Evolutionary conservation across 1,284 basidiomycete genomes (phyloP), one percentile per base, ranked within the genome.

Genomic region (Microbotryum intermedium): DNA sequence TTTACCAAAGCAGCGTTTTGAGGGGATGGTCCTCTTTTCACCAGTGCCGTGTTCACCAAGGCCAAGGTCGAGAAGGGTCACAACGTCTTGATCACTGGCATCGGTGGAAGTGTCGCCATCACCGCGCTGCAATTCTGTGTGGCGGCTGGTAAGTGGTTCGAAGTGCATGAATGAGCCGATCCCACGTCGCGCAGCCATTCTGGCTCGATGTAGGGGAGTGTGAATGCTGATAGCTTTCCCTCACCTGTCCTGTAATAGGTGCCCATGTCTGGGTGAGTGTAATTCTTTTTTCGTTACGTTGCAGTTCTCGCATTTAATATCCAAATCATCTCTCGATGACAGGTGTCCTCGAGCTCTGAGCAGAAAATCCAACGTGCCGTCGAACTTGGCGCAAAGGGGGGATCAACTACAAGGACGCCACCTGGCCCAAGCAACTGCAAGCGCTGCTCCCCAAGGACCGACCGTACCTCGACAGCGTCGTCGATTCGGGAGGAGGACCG

Each of bases 401-500:
- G 0, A 83, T 85, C 6, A 82, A 80, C 68, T 92, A 92, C 74
- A 85, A 81, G 71, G 79, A 83, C 55, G 74, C 78, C 53, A 75
- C 82, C 30, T 91, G 88, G 88, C 78, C 85, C 0, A 70, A 69
- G 11, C 77, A 82, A 55, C 79, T 91, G 5, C 78, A 69, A 0
- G 71, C 73, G 8, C 70, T 84, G 13, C 74, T 90, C 21, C 76
- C 78, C 29, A 72, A 76, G 52, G 71, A 79, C 13, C 71, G 73
- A 16, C 72, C 74, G 0, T 72, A 75, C 50, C 77, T 91, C 34
- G 84, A 86, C 69, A 78, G 81, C n/a, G 83, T 91, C 13, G 81
- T 92, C 68, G 90, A 92, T 72, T 85, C 85, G 7, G 87, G 81
- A 2, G 90, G 89, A 6, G 88, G 86, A 3, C 82, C 87, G 58